Evolutionary conservation across 2,329 filamentous ascomycete species (phyloP).

Genomic region (Neodidymelliopsis sp.): DNA sequence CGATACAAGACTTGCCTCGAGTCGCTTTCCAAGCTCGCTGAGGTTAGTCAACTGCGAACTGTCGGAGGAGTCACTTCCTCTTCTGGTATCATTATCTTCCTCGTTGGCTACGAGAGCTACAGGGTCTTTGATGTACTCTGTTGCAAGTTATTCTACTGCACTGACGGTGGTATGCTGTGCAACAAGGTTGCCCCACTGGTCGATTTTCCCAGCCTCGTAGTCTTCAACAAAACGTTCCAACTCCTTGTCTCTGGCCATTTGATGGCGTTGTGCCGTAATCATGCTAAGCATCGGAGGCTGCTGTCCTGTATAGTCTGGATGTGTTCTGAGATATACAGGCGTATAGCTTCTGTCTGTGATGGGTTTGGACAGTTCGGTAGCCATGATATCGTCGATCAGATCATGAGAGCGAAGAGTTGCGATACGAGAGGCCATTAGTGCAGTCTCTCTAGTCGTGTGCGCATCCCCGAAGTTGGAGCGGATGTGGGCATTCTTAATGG

Average conservation of each 20-base stretch:
- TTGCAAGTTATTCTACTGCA: background rate
- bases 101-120: background rate
- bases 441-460: slow-evolving; percentile 23
- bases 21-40: background rate
- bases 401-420: slow-evolving; percentile 2
- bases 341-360: slow-evolving; percentile 22
- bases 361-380: slow-evolving; percentile 20
- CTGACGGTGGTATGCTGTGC: background rate
- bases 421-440: slow-evolving; percentile 23
- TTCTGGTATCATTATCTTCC: background rate
- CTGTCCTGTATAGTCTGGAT: slow-evolving; percentile 14
- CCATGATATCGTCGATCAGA: slow-evolving; percentile 22
- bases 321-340: slow-evolving; percentile 19
- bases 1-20: too few species aligned
- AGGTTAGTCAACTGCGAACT: background rate
- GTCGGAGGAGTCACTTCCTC: too few species aligned
- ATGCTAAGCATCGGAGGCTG: slow-evolving; percentile 7
- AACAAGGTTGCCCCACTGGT: slow-evolving; percentile 23
- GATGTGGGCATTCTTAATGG: background rate
- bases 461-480: slow-evolving; percentile 29
- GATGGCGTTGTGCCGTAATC: slow-evolving; percentile 22
- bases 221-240: slow-evolving; percentile 24
- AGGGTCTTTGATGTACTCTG: background rate
- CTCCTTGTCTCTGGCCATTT: slow-evolving; percentile 19
- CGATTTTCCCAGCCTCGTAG: slow-evolving; percentile 27